Base-by-base conservation (phyloP, 108 stramenopile genomes). In the Cyclotella cryptica region DNA sequence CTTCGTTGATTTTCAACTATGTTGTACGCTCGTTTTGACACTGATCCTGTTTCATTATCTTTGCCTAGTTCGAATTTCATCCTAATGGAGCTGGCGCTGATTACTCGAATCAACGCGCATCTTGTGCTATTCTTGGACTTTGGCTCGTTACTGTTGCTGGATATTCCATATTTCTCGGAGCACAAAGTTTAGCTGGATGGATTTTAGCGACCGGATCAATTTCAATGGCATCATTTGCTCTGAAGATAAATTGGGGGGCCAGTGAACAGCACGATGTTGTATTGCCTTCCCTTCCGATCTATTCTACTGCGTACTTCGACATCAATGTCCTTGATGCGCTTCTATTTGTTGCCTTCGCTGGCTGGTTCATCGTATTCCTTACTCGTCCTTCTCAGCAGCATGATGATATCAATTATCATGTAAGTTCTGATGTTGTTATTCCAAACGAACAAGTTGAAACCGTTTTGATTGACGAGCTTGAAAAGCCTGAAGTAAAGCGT, bases 71-170 rank as follows among this genome's bases (percentile, higher is more conserved):
- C 22, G 43, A 75, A 24, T 65, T 74, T 21, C 49, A 62, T 0
- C 9, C 63, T 12, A 61, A 54, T 22, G n/a, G 13, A 13, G 29
- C 39, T 30, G 57, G 26, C 41, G 28, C 11, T 46, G 55, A 47
- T 22, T 22, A 40, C 40, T 41, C 54, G 39, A 55, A 71, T 59
- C 54, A 75, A 29, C 65, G 74, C n/a, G 63, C 65, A 44, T 39
- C 57, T 39, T 75, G 64, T 59, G 29, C 57, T 26, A 67, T 59
- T 17, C 53, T 75, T 60, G 74, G 74, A 13, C 30, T 66, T 10
- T 75, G 74, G 66, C 29, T 75, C 22, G 53, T 74, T 30, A 74
- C 64, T 0, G 41, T 74, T 64, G 63, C 64, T 41, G 73, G 63
- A 11, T 47, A 67, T 49, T 75, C 55, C 40, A 59, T 67, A 28